These are phyloP conservation scores for Brettanomyces custersianus DNA, from an alignment of 805 yeast species.

Conservation along the genomic window DNA sequence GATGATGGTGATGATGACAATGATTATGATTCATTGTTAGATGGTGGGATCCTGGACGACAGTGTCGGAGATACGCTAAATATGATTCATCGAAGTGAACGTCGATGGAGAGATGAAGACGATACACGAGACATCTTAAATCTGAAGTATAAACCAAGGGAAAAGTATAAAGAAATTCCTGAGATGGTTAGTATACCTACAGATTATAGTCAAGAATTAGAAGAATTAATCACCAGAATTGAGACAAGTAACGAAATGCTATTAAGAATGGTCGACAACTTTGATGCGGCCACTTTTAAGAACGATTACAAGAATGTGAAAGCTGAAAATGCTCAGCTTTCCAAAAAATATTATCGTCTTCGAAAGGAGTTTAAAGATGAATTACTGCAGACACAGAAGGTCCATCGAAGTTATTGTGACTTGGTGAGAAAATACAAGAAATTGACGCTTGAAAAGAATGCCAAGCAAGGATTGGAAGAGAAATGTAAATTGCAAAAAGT, in stretches of 20 bases:
- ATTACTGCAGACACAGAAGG: neutral
- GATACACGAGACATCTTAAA: constrained; percentile 1
- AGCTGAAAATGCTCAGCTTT: constrained; percentile 10
- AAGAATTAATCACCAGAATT: constrained; percentile 1
- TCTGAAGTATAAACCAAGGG: neutral
- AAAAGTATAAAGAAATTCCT: no score
- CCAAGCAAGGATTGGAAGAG: constrained; percentile 1
- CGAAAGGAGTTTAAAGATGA: constrained; percentile 4
- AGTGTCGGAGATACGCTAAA: constrained; percentile 2
- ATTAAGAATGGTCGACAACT: constrained; percentile 2
- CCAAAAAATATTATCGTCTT: constrained; percentile 6
- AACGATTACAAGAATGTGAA: constrained; percentile 5
- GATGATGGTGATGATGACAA: neutral
- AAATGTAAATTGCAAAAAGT: constrained; percentile 1
- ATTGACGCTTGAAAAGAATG: neutral
- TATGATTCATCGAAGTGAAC: neutral
- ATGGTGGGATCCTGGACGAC: neutral
- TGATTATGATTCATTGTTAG: neutral
- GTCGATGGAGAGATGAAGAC: constrained; percentile 2
- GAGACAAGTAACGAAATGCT: constrained; percentile 5
- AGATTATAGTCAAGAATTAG: constrained; percentile 1
- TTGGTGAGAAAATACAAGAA: constrained; percentile 1
- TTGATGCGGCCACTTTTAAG: constrained; percentile 5
- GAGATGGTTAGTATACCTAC: neutral
- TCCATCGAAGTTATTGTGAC: neutral